A percentile compares a stretch with the other conserved stretches of the same genome.
phyloP scores from a whole-genome alignment of 495 filamentous ascomycete genomes.

The Neurospora sp. region DNA sequence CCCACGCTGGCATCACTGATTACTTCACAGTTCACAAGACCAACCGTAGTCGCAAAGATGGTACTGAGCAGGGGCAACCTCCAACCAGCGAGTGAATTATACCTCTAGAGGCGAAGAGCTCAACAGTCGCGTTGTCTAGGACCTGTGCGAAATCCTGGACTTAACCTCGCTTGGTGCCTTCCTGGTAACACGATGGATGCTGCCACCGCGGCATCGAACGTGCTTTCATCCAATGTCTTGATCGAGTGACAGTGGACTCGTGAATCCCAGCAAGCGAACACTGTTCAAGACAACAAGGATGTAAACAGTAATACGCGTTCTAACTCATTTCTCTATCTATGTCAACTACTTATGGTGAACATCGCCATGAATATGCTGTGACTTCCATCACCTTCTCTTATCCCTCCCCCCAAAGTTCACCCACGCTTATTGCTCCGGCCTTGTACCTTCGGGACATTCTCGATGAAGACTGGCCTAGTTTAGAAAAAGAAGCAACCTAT shows the following conservation, averaged over 20 bases:
- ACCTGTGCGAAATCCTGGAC: neutral
- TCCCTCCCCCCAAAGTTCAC: neutral
- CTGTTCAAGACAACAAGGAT: too few relatives aligned
- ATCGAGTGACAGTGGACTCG: neutral
- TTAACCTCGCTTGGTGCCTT: neutral
- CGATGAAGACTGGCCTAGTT: neutral
- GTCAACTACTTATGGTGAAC: too few relatives aligned
- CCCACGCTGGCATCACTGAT: too few relatives aligned
- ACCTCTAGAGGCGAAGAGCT: neutral
- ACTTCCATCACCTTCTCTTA: too few relatives aligned
- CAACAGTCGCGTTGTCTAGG: neutral
- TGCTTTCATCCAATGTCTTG: neutral
- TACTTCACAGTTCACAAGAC: too few relatives aligned
- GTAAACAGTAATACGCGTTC: too few relatives aligned
- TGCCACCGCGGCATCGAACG: neutral
- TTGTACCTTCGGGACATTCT: neutral
- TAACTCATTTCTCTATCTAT: too few relatives aligned
- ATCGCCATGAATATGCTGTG: too few relatives aligned
- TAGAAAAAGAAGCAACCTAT: rapidly evolving
- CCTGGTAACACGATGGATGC: neutral
- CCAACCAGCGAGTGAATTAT: neutral
- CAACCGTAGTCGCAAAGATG: too few relatives aligned
- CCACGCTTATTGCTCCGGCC: neutral
- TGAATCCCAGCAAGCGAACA: too few relatives aligned
- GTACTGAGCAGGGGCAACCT: too few relatives aligned